These are phyloP conservation scores for Spirogloea muscicola DNA, from an alignment of 139 green algal species.

Conservation along the genomic window DNA sequence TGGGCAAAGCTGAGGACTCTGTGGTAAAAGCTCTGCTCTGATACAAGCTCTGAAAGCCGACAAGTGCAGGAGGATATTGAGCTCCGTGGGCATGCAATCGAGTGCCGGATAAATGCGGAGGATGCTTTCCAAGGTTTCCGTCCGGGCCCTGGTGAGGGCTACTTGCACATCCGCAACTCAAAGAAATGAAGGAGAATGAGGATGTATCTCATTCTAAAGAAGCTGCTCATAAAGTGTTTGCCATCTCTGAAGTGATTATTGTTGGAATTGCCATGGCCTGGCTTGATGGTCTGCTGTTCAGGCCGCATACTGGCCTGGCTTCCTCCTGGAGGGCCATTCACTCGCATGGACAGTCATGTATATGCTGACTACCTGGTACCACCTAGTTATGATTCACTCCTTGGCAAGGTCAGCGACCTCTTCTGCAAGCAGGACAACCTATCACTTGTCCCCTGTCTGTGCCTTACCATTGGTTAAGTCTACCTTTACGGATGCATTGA, in stretches of 20 bases:
- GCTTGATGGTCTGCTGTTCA: constrained; percentile 33
- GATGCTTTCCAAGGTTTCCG: constrained; percentile 88
- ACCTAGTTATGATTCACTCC: constrained; percentile 92
- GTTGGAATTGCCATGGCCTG: too few relatives aligned
- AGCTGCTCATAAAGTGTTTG: too few relatives aligned
- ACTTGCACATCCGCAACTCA: background rate
- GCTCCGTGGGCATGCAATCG: constrained; percentile 76
- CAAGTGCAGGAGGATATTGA: constrained; percentile 54
- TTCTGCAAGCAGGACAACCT: too few relatives aligned
- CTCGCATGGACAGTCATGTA: constrained; percentile 94
- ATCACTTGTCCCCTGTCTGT: too few relatives aligned
- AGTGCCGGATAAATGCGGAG: constrained; percentile 91
- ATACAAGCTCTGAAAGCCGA: background rate
- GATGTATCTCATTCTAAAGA: too few relatives aligned
- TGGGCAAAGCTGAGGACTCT: background rate
- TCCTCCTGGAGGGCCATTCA: constrained; percentile 80
- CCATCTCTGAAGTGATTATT: too few relatives aligned
- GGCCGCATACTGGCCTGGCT: constrained; percentile 86
- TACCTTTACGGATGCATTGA: too few relatives aligned
- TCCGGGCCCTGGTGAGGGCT: constrained; percentile 54
- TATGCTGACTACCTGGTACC: constrained; percentile 93
- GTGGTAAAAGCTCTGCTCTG: background rate
- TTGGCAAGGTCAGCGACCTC: constrained; percentile 84
- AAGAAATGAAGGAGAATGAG: too few relatives aligned
- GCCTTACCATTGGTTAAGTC: too few relatives aligned